Base-by-base conservation (phyloP, 2,329 filamentous ascomycete species). In the Arthrobotrys pseudoclavata region DNA sequence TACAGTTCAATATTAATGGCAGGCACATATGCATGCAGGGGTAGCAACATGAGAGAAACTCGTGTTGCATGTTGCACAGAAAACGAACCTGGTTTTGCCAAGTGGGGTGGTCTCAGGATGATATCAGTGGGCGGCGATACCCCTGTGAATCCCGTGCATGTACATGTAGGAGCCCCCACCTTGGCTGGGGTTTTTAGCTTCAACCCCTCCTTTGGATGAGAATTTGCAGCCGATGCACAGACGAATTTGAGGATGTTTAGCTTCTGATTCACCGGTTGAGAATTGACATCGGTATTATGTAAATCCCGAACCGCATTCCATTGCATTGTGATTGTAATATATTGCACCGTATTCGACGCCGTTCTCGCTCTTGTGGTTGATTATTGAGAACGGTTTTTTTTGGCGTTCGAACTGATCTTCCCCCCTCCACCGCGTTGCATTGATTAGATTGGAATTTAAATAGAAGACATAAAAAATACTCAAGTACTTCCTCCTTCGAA, bases 281-380 rank as follows among this genome's bases (percentile, higher is more conserved):
- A 24, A 2, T 52, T 52, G 48, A 52, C 48, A 12, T 52, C 24
- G 48, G 22, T 29, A 29, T 52, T 52, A 52, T 52, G 48, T 52
- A 52, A 52, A 52, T 29, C 48, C 24, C 40, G 40, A 42, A 18
- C 40, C 40, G 15, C 40, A 18, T 42, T 42, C 40, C 40, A 40
- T 37, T 37, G 2, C 34, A 12, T 37, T 37, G 6, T 7, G 4
- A 7, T 31, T 31, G 29, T 31, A 31, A 31, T 3, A 31, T 7
- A 31, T 31, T 7, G 7, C 29, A 31, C 29, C 29, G 29, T 7
- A 31, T n/a, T n/a, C n/a, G n/a, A n/a, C n/a, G n/a, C n/a, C n/a
- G n/a, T n/a, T n/a, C n/a, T n/a, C n/a, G n/a, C n/a, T n/a, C n/a
- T n/a, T n/a, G n/a, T n/a, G n/a, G n/a, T n/a, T n/a, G n/a, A n/a